These are phyloP conservation scores for Plasmodium yoelii DNA, from an alignment of 169 alveolate genomes.

Conservation along the genomic window DNA sequence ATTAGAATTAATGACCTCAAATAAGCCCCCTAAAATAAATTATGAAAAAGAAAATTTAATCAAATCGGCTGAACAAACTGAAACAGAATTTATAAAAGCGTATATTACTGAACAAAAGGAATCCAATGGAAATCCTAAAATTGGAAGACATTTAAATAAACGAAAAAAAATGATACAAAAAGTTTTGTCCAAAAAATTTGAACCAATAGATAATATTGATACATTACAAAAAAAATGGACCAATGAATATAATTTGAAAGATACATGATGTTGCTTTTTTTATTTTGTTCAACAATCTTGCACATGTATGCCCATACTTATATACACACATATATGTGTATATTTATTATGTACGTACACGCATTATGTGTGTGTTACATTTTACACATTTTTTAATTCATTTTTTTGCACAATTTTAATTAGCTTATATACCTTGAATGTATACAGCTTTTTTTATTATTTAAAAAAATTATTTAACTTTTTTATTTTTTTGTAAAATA, in stretches of 20 bases:
- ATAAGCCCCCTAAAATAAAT: conserved; percentile 61
- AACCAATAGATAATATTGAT: conserved; percentile 31
- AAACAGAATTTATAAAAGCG: conserved; percentile 70
- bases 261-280: background rate
- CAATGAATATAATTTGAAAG: background rate
- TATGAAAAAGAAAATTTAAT: conserved; percentile 66
- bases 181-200: conserved; percentile 32
- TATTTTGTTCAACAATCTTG: too few relatives aligned
- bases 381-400: too few relatives aligned
- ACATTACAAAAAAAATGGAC: conserved; percentile 62
- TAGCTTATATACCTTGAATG: too few relatives aligned
- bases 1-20: conserved; percentile 46
- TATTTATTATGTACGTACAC: too few relatives aligned
- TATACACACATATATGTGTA: too few relatives aligned
- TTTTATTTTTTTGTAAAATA: too few relatives aligned
- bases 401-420: too few relatives aligned
- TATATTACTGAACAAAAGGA: conserved; percentile 48
- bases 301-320: too few relatives aligned
- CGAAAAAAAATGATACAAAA: conserved; percentile 29
- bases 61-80: conserved; percentile 75
- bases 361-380: too few relatives aligned
- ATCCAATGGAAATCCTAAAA: conserved; percentile 25
- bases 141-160: conserved; percentile 47
- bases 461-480: too few relatives aligned
- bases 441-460: too few relatives aligned